Base-by-base conservation (phyloP, 164 flowering plant species). In the Piper betle region DNA sequence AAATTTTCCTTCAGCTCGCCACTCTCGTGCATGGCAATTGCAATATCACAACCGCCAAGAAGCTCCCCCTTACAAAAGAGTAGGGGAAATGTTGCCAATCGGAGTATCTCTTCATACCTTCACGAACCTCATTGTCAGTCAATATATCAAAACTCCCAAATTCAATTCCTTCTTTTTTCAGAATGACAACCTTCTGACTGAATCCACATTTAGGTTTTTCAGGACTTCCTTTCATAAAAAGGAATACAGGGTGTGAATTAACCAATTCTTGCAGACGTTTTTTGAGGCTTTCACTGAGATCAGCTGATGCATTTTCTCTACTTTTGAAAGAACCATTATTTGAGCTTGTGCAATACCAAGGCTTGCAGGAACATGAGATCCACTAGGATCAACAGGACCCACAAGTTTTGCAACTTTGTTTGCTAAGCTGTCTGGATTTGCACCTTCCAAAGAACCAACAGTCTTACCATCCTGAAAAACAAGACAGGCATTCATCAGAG, bases 41-140 rank as follows among this genome's bases (percentile, higher is more conserved):
- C 84, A 62, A 93, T 93, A 69, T 88, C 99, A 72, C 79, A 82
- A 40, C 96, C 97, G 61, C 99, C 97, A 63, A 93, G 77, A 66
- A 93, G 86, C 66, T 93, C 96, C 53, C 97, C 93, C 65, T 88
- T 90, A 82, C 85, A 86, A 63, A 81, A 90, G 15, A 90, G 91
- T 70, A 90, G 99, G 73, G 99, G 97, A 70, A 70, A 90, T 8
- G 97, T 93, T 33, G 97, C 96, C 97, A 93, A 68, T 90, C 88
- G 38, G 92, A 81, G 57, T 79, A 80, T 70, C 78, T 81, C 74
- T 91, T 93, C 76, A 88, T 74, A 6, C 96, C 96, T 64, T 90
- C 97, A 59, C 97, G 88, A 63, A 93, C 89, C 39, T 84, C 87
- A 57, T 77, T 77, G 74, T 93, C 92, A 0, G 79, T 55, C 4